Evolutionary conservation across 2,329 filamentous ascomycete genomes (phyloP), one percentile per base, ranked within the genome.

Genomic region (Trichoderma atroviride): DNA sequence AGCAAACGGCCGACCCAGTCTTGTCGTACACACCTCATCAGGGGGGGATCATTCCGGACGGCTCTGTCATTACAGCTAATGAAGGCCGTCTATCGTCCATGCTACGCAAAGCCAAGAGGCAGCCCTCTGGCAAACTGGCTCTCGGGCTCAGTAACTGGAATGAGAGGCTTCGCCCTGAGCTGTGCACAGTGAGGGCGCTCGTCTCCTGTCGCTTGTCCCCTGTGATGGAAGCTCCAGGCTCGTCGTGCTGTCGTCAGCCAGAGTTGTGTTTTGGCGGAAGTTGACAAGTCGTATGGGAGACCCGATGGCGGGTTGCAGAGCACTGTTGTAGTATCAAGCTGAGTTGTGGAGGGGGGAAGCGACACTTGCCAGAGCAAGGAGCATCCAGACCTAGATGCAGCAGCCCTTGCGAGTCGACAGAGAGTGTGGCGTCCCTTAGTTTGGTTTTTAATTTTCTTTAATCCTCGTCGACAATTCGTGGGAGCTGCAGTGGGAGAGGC

Each of bases 1-100:
- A 33, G 40, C 56, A 35, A 52, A 29, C 43, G 27, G n/a, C 29
- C 47, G 55, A 31, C 33, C 24, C 47, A 47, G 43, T 22, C 57
- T 68, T 24, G 52, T 66, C 53, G 53, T 55, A 65, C 61, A 60
- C 61, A 69, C 68, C 68, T 69, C 68, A 60, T 69, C 68, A n/a
- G 14, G 68, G 68, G 52, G 62, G 55, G 5, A 69, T 69, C 24
- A 65, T 69, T 52, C 68, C 68, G 33, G 53, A 52, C 55, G 56
- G 68, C 40, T 69, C 68, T 52, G 68, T 69, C 68, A 65, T 69
- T 22, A 65, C 57, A 53, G 35, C 61, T 60, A 50, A 19, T 50
- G 31, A 59, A 56, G 66, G 58, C 50, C 58, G 58, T 27, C 59
- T 69, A 6, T 62, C 52, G 52, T 63, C 50, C 52, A 62, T 62